phyloP scores from a whole-genome alignment of 306 rosid species.

The Vigna angularis region DNA sequence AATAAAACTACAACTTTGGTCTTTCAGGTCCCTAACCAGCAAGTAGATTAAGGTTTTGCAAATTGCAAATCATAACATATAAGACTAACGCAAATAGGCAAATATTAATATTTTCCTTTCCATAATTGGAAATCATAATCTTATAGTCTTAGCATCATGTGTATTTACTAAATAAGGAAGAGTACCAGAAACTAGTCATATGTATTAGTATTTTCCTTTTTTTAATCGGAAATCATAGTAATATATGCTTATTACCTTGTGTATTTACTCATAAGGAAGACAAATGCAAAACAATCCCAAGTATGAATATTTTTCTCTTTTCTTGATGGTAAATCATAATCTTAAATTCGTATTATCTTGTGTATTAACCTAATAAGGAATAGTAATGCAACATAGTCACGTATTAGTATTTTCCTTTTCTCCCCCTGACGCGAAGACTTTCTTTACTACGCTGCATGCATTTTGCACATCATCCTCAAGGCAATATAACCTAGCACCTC shows the following conservation, averaged over 20 bases:
- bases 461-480: slow-evolving; percentile 27
- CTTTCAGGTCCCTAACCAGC: slow-evolving; percentile 23
- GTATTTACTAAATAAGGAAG: slow-evolving; percentile 2
- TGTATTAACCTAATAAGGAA: neutral
- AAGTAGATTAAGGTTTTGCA: slow-evolving; percentile 14
- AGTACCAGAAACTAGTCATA: neutral
- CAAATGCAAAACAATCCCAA: neutral
- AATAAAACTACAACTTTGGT: neutral
- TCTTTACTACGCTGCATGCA: neutral
- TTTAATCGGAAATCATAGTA: neutral
- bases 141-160: slow-evolving; percentile 10
- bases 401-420: slow-evolving; percentile 14
- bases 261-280: slow-evolving; percentile 1
- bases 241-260: slow-evolving; percentile 3
- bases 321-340: slow-evolving; percentile 8
- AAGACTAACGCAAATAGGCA: neutral
- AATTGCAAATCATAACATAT: neutral
- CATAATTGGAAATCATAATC: slow-evolving; percentile 14
- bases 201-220: slow-evolving; percentile 16
- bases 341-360: slow-evolving; percentile 9
- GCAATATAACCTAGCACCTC: slow-evolving; percentile 11
- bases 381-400: neutral
- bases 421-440: neutral
- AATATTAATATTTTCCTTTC: no score
- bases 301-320: slow-evolving; percentile 7